Evolutionary conservation across 805 yeast species (phyloP), one percentile per base, ranked within the genome.

Genomic region (Grigorovia yakushimaensis): DNA sequence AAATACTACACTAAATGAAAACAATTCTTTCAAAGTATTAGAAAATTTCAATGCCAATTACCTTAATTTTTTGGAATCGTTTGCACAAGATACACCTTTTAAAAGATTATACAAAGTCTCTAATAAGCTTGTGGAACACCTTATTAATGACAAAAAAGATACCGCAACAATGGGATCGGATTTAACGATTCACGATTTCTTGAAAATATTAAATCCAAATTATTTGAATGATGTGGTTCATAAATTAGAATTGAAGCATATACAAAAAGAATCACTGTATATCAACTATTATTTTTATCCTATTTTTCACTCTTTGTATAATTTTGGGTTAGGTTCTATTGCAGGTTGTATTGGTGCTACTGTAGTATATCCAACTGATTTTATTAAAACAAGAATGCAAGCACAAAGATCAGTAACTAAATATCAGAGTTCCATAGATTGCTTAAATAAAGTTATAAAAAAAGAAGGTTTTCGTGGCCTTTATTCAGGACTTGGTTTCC

Each of bases 321-420:
- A 94, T 49, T 91, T 91, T 66, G 70, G 84, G 27, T 72, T 91
- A 49, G 98, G 98, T 17, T 88, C 97, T 3, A 75, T 89, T 44
- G 98, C 98, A 30, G 98, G 98, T 49, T 93, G 96, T 57, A 81
- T 91, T 66, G 98, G 98, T 52, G 97, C 98, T n/a, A 87, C 96
- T 5, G 86, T 84, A 15, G 98, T 91, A 41, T 91, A 91, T 65
- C 98, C 98, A 30, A 93, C 93, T 55, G 98, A 91, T 68, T 73
- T 93, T 64, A 88, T 91, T 54, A 91, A 91, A 70, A 91, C 98
- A 5, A 79, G 98, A 66, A 88, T 91, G 95, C 98, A 91, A 70
- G 95, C 95, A 51, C 98, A 91, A 70, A 78, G 88, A 54, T 78
- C 79, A 50, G 73, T 77, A 44, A 69, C 82, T 1, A 69, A 80